These are phyloP conservation scores for Plasmodium ovale DNA, from an alignment of 169 alveolate species.

Conservation along the genomic window DNA sequence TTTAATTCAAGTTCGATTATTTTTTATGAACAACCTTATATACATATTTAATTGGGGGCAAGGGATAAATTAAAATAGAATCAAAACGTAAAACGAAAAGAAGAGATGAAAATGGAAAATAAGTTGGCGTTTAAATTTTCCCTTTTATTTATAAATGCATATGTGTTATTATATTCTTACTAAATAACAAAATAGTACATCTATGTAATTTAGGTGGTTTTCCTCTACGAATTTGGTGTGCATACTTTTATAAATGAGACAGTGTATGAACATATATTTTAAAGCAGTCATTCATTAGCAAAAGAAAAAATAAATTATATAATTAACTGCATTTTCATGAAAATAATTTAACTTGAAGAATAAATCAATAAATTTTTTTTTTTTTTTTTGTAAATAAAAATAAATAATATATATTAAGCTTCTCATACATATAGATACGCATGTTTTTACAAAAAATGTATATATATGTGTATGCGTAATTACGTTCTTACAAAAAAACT, in stretches of 20 bases:
- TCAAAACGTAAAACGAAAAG: no score
- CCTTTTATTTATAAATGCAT: slow-evolving; percentile 10
- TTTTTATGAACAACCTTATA: slow-evolving; percentile 6
- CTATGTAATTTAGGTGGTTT: slow-evolving; percentile 2
- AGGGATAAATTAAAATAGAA: no score
- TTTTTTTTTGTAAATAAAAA: slow-evolving; percentile 3
- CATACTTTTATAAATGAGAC: slow-evolving; percentile 58
- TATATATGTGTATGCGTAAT: neutral
- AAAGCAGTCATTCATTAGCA: slow-evolving; percentile 14
- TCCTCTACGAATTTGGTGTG: neutral
- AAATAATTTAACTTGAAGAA: slow-evolving; percentile 38
- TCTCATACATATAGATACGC: neutral
- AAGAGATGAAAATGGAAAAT: slow-evolving; percentile 9
- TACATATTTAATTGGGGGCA: slow-evolving; percentile 9
- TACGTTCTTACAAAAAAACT: slow-evolving; percentile 7
- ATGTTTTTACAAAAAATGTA: slow-evolving; percentile 8
- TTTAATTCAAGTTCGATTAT: neutral
- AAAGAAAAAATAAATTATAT: neutral
- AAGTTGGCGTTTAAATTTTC: neutral
- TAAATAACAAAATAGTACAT: slow-evolving; percentile 28
- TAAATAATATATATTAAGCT: slow-evolving; percentile 8
- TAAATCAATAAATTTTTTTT: slow-evolving; percentile 14
- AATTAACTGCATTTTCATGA: slow-evolving; percentile 43
- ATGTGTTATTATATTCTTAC: neutral
- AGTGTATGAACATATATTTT: slow-evolving; percentile 32